These are phyloP conservation scores for Citropsis articulata DNA, from an alignment of 345 rosid species.

Conservation along the genomic window DNA sequence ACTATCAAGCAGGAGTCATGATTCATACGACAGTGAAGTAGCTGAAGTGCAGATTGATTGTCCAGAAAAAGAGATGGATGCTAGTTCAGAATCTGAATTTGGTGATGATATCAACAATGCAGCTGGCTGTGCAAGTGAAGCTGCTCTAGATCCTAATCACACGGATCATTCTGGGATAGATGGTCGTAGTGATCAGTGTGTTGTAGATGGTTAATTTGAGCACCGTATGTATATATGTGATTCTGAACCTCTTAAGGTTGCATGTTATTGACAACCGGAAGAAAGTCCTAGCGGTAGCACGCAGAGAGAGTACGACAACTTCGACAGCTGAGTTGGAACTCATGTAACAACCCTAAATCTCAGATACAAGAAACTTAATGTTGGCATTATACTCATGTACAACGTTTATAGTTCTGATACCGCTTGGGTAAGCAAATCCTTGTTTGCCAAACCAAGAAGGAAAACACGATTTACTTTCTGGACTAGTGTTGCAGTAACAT, in stretches of 20 bases:
- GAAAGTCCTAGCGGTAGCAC: not conserved
- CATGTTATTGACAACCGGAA: not conserved
- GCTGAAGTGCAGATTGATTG: conserved; percentile 74
- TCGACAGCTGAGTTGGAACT: not conserved
- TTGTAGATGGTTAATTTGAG: conserved; percentile 6
- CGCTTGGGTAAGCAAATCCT: not conserved
- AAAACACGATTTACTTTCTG: not conserved
- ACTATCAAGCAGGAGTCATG: conserved; percentile 32
- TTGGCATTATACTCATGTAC: not conserved
- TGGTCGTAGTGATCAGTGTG: conserved; percentile 13
- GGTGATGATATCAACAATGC: conserved; percentile 30
- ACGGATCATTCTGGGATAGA: not conserved
- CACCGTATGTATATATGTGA: not conserved
- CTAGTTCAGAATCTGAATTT: conserved; percentile 63
- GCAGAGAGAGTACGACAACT: not conserved
- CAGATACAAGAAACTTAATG: not conserved
- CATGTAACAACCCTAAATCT: not conserved
- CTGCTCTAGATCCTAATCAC: conserved; percentile 2
- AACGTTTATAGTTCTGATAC: not conserved
- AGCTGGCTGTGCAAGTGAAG: not conserved
- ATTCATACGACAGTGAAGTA: conserved; percentile 29
- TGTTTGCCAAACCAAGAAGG: not conserved
- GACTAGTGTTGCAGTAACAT: not conserved
- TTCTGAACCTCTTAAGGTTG: not conserved
- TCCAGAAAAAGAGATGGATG: conserved; percentile 60